Conservation (phyloP, 495 filamentous ascomycete genomes). For the Talaromyces proteolyticus region DNA sequence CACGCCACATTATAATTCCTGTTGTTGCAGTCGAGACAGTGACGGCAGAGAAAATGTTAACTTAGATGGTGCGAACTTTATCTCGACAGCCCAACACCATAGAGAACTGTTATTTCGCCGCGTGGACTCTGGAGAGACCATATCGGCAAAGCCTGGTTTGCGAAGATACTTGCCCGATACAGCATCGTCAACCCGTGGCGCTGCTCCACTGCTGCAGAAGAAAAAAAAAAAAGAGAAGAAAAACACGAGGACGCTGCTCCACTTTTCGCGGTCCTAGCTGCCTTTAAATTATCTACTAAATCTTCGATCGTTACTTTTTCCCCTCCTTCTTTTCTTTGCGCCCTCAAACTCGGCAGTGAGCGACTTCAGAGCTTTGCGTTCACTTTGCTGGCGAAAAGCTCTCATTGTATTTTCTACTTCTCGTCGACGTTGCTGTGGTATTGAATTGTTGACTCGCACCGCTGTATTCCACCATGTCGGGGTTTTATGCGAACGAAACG, state of each 20-base stretch:
- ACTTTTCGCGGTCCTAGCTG: too few species aligned
- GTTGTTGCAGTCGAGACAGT: too few species aligned
- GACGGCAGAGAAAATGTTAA: too few species aligned
- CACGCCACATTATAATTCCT: too few species aligned
- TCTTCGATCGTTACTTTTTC: background rate
- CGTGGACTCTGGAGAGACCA: too few species aligned
- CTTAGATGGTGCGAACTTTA: too few species aligned
- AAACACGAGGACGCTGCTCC: background rate
- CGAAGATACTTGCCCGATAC: too few species aligned
- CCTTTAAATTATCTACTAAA: too few species aligned
- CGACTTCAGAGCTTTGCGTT: constrained; percentile 9
- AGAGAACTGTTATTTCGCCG: too few species aligned
- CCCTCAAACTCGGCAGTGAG: constrained; percentile 4
- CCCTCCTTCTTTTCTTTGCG: background rate
- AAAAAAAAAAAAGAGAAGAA: background rate
- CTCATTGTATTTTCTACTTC: background rate
- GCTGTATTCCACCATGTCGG: background rate
- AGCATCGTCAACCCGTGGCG: background rate
- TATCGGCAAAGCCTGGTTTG: too few species aligned
- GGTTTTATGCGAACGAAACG: background rate
- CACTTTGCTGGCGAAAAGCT: constrained; percentile 7
- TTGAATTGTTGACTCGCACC: background rate
- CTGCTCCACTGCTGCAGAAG: background rate
- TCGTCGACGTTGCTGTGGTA: background rate
- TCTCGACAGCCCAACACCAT: too few species aligned